A percentile compares a stretch with the other conserved stretches of the same genome.
Conservation (phyloP, 2,329 filamentous ascomycete genomes). For the Xylariomycetidae sp. region DNA sequence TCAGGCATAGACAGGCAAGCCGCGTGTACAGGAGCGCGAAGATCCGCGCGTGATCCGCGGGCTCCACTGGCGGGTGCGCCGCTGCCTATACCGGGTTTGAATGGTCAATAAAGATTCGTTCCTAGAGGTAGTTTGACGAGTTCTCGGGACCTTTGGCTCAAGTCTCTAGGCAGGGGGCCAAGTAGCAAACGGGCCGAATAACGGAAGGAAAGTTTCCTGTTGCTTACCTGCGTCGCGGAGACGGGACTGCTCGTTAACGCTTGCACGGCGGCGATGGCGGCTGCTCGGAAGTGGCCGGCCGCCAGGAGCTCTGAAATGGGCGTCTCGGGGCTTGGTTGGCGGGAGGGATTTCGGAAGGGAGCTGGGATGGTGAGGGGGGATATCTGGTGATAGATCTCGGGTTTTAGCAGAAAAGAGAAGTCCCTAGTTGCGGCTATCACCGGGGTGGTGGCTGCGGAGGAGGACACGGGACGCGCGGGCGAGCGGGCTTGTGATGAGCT, state of each 20-base stretch:
- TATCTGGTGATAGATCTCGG: slow-evolving; percentile 79
- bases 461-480: slow-evolving; percentile 9
- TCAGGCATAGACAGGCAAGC: slow-evolving; percentile 75
- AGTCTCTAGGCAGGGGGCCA: too few relatives aligned
- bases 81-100: too few relatives aligned
- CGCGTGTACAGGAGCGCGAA: slow-evolving; percentile 77
- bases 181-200: too few relatives aligned
- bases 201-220: too few relatives aligned
- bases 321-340: slow-evolving; percentile 59
- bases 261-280: slow-evolving; percentile 64
- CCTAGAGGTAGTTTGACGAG: too few relatives aligned
- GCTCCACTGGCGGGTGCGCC: slow-evolving; percentile 31
- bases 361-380: slow-evolving; percentile 56
- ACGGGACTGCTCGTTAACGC: slow-evolving; percentile 49
- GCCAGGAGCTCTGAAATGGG: slow-evolving; percentile 65
- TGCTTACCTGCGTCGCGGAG: slow-evolving; percentile 27
- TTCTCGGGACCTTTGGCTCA: too few relatives aligned
- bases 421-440: slow-evolving; percentile 52
- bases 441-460: slow-evolving; percentile 7
- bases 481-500: slow-evolving; percentile 17
- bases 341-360: slow-evolving; percentile 65
- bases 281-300: slow-evolving; percentile 73
- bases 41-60: slow-evolving; percentile 60
- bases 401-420: slow-evolving; percentile 74
- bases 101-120: too few relatives aligned